Conservation (phyloP, 1,284 basidiomycete genomes). For the Ustilago esculenta region DNA sequence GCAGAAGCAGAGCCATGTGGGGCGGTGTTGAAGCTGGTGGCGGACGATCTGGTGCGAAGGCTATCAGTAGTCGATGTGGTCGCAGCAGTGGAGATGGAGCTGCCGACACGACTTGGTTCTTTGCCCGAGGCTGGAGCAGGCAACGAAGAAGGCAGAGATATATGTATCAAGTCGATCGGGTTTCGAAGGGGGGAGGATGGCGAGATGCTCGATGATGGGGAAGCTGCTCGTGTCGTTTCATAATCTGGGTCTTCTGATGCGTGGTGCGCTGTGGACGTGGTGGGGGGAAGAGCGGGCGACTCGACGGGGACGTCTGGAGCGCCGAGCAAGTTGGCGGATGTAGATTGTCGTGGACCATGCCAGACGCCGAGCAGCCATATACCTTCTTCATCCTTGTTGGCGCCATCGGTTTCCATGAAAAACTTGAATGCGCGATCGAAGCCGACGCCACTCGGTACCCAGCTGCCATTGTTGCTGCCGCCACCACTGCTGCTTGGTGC, state of each 20-base stretch:
- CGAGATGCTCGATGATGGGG: conserved; percentile 17
- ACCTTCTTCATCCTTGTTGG: conserved; percentile 35
- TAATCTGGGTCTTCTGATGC: conserved; percentile 5
- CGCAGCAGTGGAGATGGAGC: conserved; percentile 32
- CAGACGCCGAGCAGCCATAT: conserved; percentile 62
- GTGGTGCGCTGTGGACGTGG: background rate
- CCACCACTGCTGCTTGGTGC: background rate
- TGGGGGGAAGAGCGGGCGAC: background rate
- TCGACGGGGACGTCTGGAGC: background rate
- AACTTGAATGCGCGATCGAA: conserved; percentile 60
- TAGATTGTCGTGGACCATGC: conserved; percentile 44
- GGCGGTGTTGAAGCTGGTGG: conserved; percentile 24
- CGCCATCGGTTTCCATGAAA: conserved; percentile 49
- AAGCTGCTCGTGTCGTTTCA: conserved; percentile 11
- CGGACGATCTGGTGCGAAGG: conserved; percentile 33
- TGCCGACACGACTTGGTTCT: conserved; percentile 25
- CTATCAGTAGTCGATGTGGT: conserved; percentile 26
- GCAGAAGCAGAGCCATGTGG: background rate
- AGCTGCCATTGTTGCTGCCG: conserved; percentile 14
- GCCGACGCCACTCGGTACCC: conserved; percentile 36
- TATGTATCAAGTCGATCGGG: conserved; percentile 18
- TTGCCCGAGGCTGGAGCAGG: conserved; percentile 3
- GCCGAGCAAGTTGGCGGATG: background rate
- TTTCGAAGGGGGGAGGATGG: conserved; percentile 17
- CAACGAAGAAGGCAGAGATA: conserved; percentile 13